Evolutionary conservation across 805 yeast species (phyloP).

Genomic region (Metschnikowia borealis): DNA sequence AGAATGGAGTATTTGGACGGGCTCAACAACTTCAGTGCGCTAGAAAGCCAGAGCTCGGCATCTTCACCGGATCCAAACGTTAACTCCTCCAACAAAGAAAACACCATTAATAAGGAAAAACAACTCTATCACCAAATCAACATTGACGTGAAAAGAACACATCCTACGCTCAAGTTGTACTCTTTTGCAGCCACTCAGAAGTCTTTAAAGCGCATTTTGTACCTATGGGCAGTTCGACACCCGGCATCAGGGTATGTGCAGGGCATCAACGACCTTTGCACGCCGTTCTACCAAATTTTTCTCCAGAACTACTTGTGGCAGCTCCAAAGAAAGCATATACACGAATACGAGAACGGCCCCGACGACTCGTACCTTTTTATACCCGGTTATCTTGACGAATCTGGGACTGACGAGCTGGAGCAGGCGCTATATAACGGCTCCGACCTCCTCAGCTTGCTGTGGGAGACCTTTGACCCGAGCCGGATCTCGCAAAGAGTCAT

Average conservation of each 20-base stretch:
- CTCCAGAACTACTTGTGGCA: constrained; percentile 59
- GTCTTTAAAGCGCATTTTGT: constrained; percentile 74
- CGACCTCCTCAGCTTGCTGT: constrained; percentile 23
- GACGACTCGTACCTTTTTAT: constrained; percentile 27
- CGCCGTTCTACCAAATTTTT: constrained; percentile 90
- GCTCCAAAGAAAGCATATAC: constrained; percentile 24
- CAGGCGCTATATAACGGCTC: constrained; percentile 25
- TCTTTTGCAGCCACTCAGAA: constrained; percentile 66
- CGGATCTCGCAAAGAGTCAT: constrained; percentile 56
- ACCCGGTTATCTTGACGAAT: constrained; percentile 33
- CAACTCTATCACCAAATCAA: constrained; percentile 93
- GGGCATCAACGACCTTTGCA: constrained; percentile 90
- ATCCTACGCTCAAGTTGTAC: constrained; percentile 77
- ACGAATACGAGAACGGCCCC: constrained; percentile 11
- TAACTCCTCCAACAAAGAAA: constrained; percentile 22
- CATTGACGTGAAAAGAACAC: constrained; percentile 92
- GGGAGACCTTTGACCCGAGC: constrained; percentile 61
- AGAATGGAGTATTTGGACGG: constrained; percentile 84
- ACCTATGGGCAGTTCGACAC: constrained; percentile 93
- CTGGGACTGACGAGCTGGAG: constrained; percentile 22
- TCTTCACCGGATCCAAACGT: constrained; percentile 6
- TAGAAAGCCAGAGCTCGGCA: constrained; percentile 13
- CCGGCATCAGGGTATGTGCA: constrained; percentile 98
- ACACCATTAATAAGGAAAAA: constrained; percentile 50
- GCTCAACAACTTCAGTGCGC: constrained; percentile 55